Base-by-base conservation (phyloP, 176 grass and related monocot species). In the Carex cristatella region DNA sequence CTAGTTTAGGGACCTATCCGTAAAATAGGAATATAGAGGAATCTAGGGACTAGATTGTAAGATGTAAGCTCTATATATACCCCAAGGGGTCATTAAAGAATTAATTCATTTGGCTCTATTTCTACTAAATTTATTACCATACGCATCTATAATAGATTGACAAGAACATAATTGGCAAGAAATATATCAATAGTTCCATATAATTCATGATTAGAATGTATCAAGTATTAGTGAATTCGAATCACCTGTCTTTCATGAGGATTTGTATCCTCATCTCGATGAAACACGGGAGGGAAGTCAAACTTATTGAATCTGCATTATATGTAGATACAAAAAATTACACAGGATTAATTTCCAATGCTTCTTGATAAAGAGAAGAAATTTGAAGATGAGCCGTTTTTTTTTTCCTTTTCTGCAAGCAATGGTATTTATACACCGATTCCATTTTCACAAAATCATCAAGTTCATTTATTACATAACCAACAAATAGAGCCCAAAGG, bases 251-350 rank as follows among this genome's bases (percentile, higher is more conserved):
- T 56, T 72, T 93, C 89, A 74, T 93, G 92, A 73, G 78, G 91
- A 65, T 94, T 95, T 67, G 93, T 87, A 89, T 95, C 95, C 78
- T 90, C 93, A 79, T 95, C 90, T 16, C 93, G 86, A 61, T 98
- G 95, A 89, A 98, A 95, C 87, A 98, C 93, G 65, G 95, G 95
- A 83, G 93, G 93, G 65, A 83, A 98, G 65, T 98, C 93, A 79
- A 98, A 98, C 86, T 83, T 95, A 85, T 98, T 95, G 82, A 98
- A 98, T 90, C 95, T 98, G 88, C 59, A 62, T 56, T 61, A 75
- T 65, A 87, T 62, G 63, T 69, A 61, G 79, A 46, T 79, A 79
- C 69, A 82, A 27, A 8, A 77, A 55, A 56, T 56, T 28, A 77
- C 23, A 56, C 48, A 33, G 5, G 72, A 77, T 77, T 77, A 15